Conservation (phyloP, 2,329 filamentous ascomycete species). For the Exophiala spinifera region DNA sequence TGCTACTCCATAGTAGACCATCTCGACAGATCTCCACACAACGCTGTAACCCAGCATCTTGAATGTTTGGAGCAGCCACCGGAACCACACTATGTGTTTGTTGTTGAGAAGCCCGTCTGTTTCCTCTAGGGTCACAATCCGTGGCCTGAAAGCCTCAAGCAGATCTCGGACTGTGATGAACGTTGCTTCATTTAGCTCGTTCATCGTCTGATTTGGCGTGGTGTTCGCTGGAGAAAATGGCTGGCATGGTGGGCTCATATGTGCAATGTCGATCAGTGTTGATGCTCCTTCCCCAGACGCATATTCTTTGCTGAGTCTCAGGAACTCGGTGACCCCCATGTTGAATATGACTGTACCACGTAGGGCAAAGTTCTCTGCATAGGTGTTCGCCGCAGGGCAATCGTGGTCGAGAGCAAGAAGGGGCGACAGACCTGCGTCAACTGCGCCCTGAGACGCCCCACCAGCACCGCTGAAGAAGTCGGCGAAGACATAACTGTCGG, state of each 20-base stretch:
- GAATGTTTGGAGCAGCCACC: conserved; percentile 61
- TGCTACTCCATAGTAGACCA: conserved; percentile 49
- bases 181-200: conserved; percentile 65
- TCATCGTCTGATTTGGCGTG: conserved; percentile 48
- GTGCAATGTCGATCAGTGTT: conserved; percentile 62
- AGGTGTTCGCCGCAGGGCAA: conserved; percentile 55
- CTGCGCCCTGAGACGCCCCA: conserved; percentile 65
- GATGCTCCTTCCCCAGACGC: no score
- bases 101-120: conserved; percentile 64
- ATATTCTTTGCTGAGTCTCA: not conserved
- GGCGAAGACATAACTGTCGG: conserved; percentile 57
- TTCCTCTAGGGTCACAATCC: conserved; percentile 75
- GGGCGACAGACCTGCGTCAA: conserved; percentile 56
- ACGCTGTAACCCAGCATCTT: conserved; percentile 66
- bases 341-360: not conserved
- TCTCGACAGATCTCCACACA: conserved; percentile 61
- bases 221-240: conserved; percentile 73
- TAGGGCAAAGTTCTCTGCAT: conserved; percentile 55
- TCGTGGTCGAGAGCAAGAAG: conserved; percentile 64
- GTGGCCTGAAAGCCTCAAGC: conserved; percentile 58
- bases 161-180: conserved; percentile 51
- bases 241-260: conserved; percentile 76
- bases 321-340: conserved; percentile 32
- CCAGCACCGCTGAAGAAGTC: conserved; percentile 74
- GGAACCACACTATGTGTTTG: conserved; percentile 56